Evolutionary conservation across 495 filamentous ascomycete species (phyloP).

Genomic region (Cudoniella acicularis): DNA sequence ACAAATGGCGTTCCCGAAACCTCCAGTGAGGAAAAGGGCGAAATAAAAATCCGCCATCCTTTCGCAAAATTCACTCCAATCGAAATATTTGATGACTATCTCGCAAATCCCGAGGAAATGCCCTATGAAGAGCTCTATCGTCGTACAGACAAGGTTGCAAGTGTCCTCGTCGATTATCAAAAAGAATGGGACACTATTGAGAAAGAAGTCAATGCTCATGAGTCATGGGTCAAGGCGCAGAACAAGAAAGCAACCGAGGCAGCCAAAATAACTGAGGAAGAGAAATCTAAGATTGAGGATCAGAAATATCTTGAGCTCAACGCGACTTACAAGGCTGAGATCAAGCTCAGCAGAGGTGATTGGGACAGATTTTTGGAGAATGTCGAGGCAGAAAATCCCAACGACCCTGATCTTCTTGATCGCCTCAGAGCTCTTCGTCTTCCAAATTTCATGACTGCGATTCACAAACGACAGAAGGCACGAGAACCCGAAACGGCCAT

Average conservation of each 20-base stretch:
- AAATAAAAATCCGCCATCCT: background rate
- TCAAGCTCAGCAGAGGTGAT: conserved; percentile 1
- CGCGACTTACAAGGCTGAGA: conserved; percentile 2
- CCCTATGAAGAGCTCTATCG: conserved; percentile 17
- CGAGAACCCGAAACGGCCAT: background rate
- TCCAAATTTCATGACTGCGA: background rate
- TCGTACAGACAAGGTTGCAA: conserved; percentile 7
- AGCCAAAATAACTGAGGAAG: conserved; percentile 7
- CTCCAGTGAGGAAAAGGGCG: background rate
- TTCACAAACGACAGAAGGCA: conserved; percentile 1
- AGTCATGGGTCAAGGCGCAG: background rate
- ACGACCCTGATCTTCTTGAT: background rate
- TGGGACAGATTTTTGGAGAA: conserved; percentile 3
- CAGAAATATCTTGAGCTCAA: background rate
- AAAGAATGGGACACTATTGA: conserved; percentile 19
- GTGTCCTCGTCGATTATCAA: conserved; percentile 7
- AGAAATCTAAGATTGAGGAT: conserved; percentile 9
- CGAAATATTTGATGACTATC: conserved; percentile 14
- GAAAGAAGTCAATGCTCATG: conserved; percentile 2
- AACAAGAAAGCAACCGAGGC: background rate
- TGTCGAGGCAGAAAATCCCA: background rate
- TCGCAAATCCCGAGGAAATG: conserved; percentile 11
- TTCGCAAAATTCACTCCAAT: conserved; percentile 17
- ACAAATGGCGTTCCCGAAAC: background rate
- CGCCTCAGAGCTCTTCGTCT: conserved; percentile 2